phyloP scores from a whole-genome alignment of 73 alveolate species.

The Urostyla sp. region DNA sequence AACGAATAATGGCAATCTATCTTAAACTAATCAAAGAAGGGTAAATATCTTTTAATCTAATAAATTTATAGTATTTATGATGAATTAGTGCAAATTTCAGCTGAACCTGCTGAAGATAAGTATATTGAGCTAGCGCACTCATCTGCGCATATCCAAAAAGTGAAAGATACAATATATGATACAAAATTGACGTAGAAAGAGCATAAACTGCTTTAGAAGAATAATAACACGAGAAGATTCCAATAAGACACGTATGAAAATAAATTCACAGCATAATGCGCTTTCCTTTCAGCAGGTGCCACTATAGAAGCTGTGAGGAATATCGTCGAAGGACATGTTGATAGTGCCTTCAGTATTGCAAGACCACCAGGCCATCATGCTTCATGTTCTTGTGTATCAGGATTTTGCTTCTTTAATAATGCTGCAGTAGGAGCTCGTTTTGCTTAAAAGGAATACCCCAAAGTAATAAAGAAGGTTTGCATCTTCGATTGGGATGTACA shows the following conservation, averaged over 20 bases:
- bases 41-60: not conserved
- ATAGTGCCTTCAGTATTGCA: constrained; percentile 61
- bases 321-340: constrained; percentile 38
- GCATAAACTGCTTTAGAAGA: not conserved
- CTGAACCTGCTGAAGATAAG: constrained; percentile 49
- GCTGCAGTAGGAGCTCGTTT: constrained; percentile 92
- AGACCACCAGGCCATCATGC: constrained; percentile 99
- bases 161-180: constrained; percentile 25
- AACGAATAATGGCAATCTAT: constrained; percentile 67
- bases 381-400: constrained; percentile 78
- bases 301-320: constrained; percentile 65
- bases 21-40: constrained; percentile 55
- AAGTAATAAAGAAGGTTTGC: constrained; percentile 78
- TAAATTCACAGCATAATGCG: constrained; percentile 64
- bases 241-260: constrained; percentile 67
- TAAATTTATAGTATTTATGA: constrained; percentile 8
- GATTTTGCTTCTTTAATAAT: constrained; percentile 93
- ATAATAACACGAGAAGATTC: constrained; percentile 43
- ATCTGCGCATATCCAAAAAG: constrained; percentile 36
- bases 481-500: constrained; percentile 97
- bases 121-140: constrained; percentile 39
- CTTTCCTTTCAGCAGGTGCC: constrained; percentile 72
- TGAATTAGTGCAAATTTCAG: constrained; percentile 27
- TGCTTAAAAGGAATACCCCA: constrained; percentile 75
- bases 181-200: constrained; percentile 16